Base-by-base conservation (phyloP, 2,329 filamentous ascomycete genomes). In the Aquanectria penicillioides region DNA sequence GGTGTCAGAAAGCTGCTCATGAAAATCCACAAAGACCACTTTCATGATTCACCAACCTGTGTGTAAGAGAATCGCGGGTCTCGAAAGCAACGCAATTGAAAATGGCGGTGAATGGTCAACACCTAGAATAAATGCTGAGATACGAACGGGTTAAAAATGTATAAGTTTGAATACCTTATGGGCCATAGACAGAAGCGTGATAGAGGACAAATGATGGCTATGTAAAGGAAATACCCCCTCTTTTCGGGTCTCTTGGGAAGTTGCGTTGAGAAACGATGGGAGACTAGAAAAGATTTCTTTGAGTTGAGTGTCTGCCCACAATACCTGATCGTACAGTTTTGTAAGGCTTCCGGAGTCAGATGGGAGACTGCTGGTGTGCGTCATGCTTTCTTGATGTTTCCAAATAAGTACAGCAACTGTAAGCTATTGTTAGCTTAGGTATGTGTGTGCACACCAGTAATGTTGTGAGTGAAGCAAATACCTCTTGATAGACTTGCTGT, bases 331-430 rank as follows among this genome's bases (percentile, higher is more conserved):
- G 7, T 58, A 53, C 8, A 52, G 22, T 10, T 29, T 46, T 12
- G 25, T 22, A 5, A 58, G 48, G 8, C 48, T 40, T 13, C 33
- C 31, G n/a, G 40, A 8, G 4, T 3, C 28, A 6, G 40, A 47
- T 3, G 11, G 22, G 7, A 48, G 55, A 10, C 53, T 47, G 2
- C 48, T 48, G 3, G 47, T 13, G 12, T 34, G 26, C 22, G 34
- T 47, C 48, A 58, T 58, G 18, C 48, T 47, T 12, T 58, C 55
- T 20, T 58, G 55, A 2, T 51, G 49, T 22, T 43, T 38, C 55
- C 55, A 58, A 20, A 53, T 47, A 4, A 53, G 33, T 5, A 58
- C 26, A n/a, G 55, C 43, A 7, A 53, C 55, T 58, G 7, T n/a
- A 17, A 18, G n/a, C n/a, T 2, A 2, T 12, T 11, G 13, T 57